Conservation (phyloP, 148 eudicot genomes). For the Pouteria glomerata region DNA sequence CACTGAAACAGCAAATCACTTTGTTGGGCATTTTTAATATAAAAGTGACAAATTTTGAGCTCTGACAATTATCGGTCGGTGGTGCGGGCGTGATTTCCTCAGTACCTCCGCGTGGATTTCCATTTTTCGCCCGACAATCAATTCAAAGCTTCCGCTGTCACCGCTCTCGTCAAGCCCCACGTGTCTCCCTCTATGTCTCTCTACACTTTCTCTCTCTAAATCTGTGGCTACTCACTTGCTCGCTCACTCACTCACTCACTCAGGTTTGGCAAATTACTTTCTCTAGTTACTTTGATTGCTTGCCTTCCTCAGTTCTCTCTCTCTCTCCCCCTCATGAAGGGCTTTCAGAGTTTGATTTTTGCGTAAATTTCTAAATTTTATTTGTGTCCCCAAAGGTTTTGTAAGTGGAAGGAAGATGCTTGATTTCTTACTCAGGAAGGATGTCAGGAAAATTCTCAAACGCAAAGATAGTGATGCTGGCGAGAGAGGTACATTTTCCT, state of each 20-base stretch:
- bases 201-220: not conserved
- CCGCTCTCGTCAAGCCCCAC: slow-evolving; percentile 10
- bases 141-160: slow-evolving; percentile 7
- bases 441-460: slow-evolving; percentile 81
- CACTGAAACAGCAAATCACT: too few relatives aligned
- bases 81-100: slow-evolving; percentile 8
- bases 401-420: slow-evolving; percentile 51
- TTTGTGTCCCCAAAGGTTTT: too few relatives aligned
- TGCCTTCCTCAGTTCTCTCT: too few relatives aligned
- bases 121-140: not conserved
- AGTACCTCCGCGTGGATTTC: not conserved
- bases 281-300: too few relatives aligned
- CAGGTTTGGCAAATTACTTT: too few relatives aligned
- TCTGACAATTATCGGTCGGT: too few relatives aligned
- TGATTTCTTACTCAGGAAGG: slow-evolving; percentile 52
- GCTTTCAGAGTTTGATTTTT: too few relatives aligned
- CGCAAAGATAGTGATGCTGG: slow-evolving; percentile 97
- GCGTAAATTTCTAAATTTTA: too few relatives aligned
- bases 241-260: not conserved
- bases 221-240: not conserved
- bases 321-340: too few relatives aligned
- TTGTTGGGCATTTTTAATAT: not conserved
- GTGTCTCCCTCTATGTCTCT: not conserved
- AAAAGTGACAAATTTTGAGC: too few relatives aligned
- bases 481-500: slow-evolving; percentile 47